Base-by-base conservation (phyloP, 2,329 filamentous ascomycete species). In the Penicillium sp. region DNA sequence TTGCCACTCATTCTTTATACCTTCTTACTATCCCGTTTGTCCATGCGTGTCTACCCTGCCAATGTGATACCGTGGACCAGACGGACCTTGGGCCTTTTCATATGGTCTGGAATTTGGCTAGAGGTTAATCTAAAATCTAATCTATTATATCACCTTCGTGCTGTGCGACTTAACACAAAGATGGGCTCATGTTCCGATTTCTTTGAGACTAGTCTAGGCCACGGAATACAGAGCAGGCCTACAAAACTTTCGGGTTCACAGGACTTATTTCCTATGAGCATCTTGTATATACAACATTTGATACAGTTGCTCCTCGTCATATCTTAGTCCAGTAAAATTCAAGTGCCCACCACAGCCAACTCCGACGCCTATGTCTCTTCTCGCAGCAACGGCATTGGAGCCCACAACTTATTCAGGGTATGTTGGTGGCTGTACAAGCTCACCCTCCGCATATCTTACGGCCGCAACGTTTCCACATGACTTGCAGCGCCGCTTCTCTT, bases 401-500 rank as follows among this genome's bases (percentile, higher is more conserved):
- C 30, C 16, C 15, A 3, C 6, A 25, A 12, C 18, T 44, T 51
- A 63, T 42, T 64, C 57, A 23, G 62, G 61, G 30, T 62, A 59
- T 30, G 55, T 55, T 7, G 64, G 56, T 1, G 68, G 68, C 50
- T 70, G 67, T 34, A 63, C 54, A 25, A 71, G 41, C 50, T 70
- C 65, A 1, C 67, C 67, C 23, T 64, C 61, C 18, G 45, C 54
- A 38, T 59, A 68, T 43, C 46, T 65, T 0, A 55, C 54, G 8
- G 87, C 79, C 17, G 87, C 87, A 52, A 95, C 51, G 40, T 72
- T 70, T 14, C 89, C 88, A 65, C 92, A 98, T 18, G 71, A 74
- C 51, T 72, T 72, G 65, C 92, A 98, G 41, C 68, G 88, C 61
- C 90, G 78, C 65, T 76, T 78, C 42, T 77, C 72, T 39, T 79